phyloP scores from a whole-genome alignment of 2,329 filamentous ascomycete species.

The Arachnomyces sp. region DNA sequence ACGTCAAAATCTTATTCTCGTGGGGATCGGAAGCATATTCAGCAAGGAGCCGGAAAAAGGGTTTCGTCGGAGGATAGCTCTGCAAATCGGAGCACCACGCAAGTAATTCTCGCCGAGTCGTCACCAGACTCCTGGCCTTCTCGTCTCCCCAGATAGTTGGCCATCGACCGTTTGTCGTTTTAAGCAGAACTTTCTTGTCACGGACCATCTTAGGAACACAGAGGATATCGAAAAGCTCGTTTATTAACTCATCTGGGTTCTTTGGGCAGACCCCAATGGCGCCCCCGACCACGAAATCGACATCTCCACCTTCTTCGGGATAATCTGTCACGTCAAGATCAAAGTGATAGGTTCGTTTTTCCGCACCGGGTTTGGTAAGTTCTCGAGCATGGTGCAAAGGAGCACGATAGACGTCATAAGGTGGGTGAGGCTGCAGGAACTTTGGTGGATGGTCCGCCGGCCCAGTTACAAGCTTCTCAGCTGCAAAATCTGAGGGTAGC shows the following conservation, averaged over 20 bases:
- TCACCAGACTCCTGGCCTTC: slow-evolving; percentile 72
- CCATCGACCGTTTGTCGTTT: slow-evolving; percentile 78
- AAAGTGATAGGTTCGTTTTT: slow-evolving; percentile 97
- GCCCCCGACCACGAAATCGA: slow-evolving; percentile 94
- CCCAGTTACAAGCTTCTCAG: slow-evolving; percentile 21
- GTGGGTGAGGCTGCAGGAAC: slow-evolving; percentile 91
- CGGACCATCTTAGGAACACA: slow-evolving; percentile 74
- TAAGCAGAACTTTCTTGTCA: slow-evolving; percentile 72
- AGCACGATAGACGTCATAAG: slow-evolving; percentile 86
- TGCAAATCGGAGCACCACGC: slow-evolving; percentile 95
- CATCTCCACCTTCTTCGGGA: slow-evolving; percentile 66
- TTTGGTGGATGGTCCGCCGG: slow-evolving; percentile 62
- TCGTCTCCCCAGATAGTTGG: slow-evolving; percentile 98
- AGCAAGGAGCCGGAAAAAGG: slow-evolving; percentile 73
- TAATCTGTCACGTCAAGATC: slow-evolving; percentile 96
- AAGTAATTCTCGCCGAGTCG: slow-evolving; percentile 82
- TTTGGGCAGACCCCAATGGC: slow-evolving; percentile 90
- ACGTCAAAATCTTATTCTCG: slow-evolving; percentile 83
- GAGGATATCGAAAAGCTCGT: slow-evolving; percentile 75
- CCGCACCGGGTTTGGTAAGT: slow-evolving; percentile 77
- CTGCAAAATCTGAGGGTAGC: slow-evolving; percentile 27
- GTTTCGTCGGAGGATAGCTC: slow-evolving; percentile 85
- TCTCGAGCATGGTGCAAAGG: slow-evolving; percentile 77
- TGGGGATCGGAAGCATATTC: slow-evolving; percentile 72
- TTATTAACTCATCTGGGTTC: slow-evolving; percentile 68